phyloP scores from a whole-genome alignment of 176 grass and related monocot genomes.

The Coix lacrymajobi region DNA sequence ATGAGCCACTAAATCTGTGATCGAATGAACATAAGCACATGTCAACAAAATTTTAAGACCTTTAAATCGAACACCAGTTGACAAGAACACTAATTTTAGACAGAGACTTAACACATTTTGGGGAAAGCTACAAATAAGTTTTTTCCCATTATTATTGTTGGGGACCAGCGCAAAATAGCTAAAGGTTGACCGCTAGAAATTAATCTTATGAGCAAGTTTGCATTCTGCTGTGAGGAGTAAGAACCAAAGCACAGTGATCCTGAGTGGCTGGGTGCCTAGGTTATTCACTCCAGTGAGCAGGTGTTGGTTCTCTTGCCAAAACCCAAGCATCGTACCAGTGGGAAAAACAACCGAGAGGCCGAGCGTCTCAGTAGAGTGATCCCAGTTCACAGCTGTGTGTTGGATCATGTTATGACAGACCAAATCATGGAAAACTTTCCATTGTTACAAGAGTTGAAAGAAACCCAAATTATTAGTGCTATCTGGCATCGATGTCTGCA shows the following conservation, averaged over 20 bases:
- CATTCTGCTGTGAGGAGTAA: background rate
- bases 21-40: background rate
- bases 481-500: background rate
- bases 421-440: background rate
- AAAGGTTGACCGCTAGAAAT: background rate
- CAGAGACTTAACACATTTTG: background rate
- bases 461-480: background rate
- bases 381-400: background rate
- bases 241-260: background rate
- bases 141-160: background rate
- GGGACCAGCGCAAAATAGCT: background rate
- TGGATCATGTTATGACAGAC: background rate
- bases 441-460: background rate
- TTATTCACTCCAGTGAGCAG: background rate
- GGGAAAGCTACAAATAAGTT: background rate
- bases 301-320: background rate
- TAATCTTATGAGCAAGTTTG: background rate
- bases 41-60: background rate
- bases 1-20: background rate
- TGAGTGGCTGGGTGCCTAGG: background rate
- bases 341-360: background rate
- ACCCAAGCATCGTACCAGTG: background rate
- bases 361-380: background rate
- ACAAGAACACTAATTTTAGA: background rate
- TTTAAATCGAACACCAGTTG: background rate